phyloP scores from a whole-genome alignment of 495 filamentous ascomycete species.

The Cryomyces antarcticus region DNA sequence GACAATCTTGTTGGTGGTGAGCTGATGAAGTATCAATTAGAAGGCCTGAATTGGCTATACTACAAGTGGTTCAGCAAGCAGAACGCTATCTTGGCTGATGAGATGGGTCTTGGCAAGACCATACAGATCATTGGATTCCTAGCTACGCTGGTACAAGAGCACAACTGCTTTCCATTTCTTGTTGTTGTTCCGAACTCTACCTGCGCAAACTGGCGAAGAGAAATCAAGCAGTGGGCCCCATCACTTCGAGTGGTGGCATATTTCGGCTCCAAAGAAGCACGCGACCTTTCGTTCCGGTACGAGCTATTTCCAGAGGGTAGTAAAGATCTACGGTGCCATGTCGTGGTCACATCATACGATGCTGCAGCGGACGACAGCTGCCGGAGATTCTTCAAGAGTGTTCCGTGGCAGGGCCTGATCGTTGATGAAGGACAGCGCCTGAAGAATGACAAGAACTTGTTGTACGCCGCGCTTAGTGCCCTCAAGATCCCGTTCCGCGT shows the following conservation, averaged over 20 bases:
- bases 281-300: slow-evolving; percentile 47
- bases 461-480: slow-evolving; percentile 51
- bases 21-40: slow-evolving; percentile 83
- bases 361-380: slow-evolving; percentile 51
- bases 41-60: slow-evolving; percentile 93
- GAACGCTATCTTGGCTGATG: slow-evolving; percentile 91
- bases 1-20: slow-evolving; percentile 50
- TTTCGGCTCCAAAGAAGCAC: slow-evolving; percentile 52
- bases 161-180: slow-evolving; percentile 78
- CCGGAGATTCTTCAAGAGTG: slow-evolving; percentile 35
- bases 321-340: slow-evolving; percentile 54
- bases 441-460: slow-evolving; percentile 73
- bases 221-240: slow-evolving; percentile 89
- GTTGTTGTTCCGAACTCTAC: slow-evolving; percentile 88
- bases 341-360: slow-evolving; percentile 90
- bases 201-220: slow-evolving; percentile 88
- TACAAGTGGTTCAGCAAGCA: slow-evolving; percentile 64
- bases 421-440: slow-evolving; percentile 94
- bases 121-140: slow-evolving; percentile 81
- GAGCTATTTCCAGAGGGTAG: slow-evolving; percentile 59
- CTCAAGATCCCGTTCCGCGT: slow-evolving; percentile 63
- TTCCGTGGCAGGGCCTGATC: slow-evolving; percentile 73
- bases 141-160: slow-evolving; percentile 41
- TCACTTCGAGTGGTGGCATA: slow-evolving; percentile 73
- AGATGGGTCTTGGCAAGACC: slow-evolving; percentile 98